Evolutionary conservation across 805 yeast genomes (phyloP), one percentile per base, ranked within the genome.

Genomic region (Cyberlindnera suaveolens): DNA sequence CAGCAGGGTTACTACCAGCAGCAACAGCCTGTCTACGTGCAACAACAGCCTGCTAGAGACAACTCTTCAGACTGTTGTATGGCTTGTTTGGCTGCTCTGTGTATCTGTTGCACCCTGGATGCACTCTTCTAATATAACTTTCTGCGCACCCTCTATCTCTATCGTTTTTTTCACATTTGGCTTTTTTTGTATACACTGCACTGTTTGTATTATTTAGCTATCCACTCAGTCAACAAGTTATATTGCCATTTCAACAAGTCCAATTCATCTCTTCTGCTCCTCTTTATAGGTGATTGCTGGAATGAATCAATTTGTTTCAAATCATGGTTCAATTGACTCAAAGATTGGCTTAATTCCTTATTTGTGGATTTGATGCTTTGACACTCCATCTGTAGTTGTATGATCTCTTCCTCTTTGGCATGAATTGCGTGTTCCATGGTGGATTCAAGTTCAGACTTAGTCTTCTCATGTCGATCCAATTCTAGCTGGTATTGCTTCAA

Each of bases 61-160:
- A 65, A 64, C 42, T 59, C 63, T 15, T 57, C 60, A 10, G 73
- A 64, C 46, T 76, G 80, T 60, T 61, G 74, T 52, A 61, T 72
- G 52, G 80, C 74, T 11, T 75, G 80, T 64, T 56, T 76, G 36
- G 79, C 75, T 18, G 78, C 75, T 19, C 43, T 75, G 57, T 76
- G 81, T 70, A 48, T 75, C 46, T 76, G 82, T 56, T 75, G 77
- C 57, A 71, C 80, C 20, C 51, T 76, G 45, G 80, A 75, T 52
- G 70, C 76, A 43, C 41, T 76, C 15, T 71, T 75, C 49, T 75
- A 61, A 57, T 13, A 26, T 16, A 11, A 7, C 36, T 15, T 33
- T 33, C 36, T 33, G 33, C 30, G 31, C 31, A 30, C 5, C 23
- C 23, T 9, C 27, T 23, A 23, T 23, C 6, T 23, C 27, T 23